These are phyloP conservation scores for Trichosporon asahii DNA, from an alignment of 1,284 basidiomycete genomes.

Conservation along the genomic window DNA sequence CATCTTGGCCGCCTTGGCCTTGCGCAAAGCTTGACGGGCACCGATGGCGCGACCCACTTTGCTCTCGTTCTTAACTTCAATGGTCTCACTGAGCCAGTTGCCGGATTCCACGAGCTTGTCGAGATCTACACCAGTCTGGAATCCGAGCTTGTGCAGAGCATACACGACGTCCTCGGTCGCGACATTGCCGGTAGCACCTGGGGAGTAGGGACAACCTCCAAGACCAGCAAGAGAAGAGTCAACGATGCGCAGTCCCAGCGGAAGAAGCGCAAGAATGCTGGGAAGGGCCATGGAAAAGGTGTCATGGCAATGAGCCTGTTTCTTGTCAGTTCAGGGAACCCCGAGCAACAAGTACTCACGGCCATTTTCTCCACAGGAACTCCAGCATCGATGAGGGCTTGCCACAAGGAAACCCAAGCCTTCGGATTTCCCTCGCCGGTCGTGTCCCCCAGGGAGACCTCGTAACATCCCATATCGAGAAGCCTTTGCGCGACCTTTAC, in stretches of 20 bases:
- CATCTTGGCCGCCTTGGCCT: constrained; percentile 14
- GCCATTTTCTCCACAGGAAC: constrained; percentile 61
- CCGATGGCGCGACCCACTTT: constrained; percentile 74
- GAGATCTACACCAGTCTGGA: constrained; percentile 65
- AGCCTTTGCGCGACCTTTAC: constrained; percentile 68
- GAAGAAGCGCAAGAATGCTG: constrained; percentile 53
- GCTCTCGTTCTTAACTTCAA: constrained; percentile 69
- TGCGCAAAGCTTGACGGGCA: constrained; percentile 50
- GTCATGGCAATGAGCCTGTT: constrained; percentile 67
- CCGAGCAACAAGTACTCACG: constrained; percentile 53
- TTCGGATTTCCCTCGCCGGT: constrained; percentile 79
- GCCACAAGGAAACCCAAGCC: constrained; percentile 65
- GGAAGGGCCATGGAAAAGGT: constrained; percentile 75
- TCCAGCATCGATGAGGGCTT: constrained; percentile 61
- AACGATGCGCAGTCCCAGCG: constrained; percentile 55
- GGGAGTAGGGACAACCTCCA: constrained; percentile 92
- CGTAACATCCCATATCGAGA: constrained; percentile 87
- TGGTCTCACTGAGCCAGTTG: constrained; percentile 69
- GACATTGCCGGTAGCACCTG: constrained; percentile 90
- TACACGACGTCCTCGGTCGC: constrained; percentile 88
- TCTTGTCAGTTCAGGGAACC: neutral
- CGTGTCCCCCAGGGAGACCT: constrained; percentile 88
- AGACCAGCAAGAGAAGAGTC: constrained; percentile 73
- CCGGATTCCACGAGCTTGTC: constrained; percentile 69
- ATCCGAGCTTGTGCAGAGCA: constrained; percentile 68